Base-by-base conservation (phyloP, 139 green algal species). In the Chlorella sp. region DNA sequence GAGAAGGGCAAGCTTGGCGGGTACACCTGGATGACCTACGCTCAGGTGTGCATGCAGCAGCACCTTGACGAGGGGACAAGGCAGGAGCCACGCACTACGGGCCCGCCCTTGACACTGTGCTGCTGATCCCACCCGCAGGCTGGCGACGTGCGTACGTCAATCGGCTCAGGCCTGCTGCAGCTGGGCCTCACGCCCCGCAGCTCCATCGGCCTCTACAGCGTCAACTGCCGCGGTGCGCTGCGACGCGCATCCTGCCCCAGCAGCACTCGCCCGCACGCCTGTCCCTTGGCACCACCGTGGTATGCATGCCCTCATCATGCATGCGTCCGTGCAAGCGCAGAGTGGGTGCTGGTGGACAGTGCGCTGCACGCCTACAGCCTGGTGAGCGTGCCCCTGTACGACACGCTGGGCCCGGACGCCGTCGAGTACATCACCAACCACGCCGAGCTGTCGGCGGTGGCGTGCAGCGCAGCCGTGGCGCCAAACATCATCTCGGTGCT, bases 371-470 rank as follows among this genome's bases (percentile, higher is more conserved):
- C 95, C 1, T 97, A 97, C 85, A 83, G 77, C 69, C 89, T 97
- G 78, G 81, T 91, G 1, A 87, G 88, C 23, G 95, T 99, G 42
- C 95, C 95, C 29, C 86, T 99, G 71, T 99, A 99, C 77, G 95
- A 98, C 82, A 98, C 95, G 0, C 78, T 98, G 65, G 94, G 94
- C 0, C 91, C 94, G 1, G 95, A 98, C 76, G 85, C 88, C 2
- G 95, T 98, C 42, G 76, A 92, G 74, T 98, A 95, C 86, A 98
- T 99, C 73, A 87, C 81, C 72, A 94, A 93, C 73, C 95, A 99
- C 72, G 94, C 93, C 22, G 93, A 98, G 82, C 77, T 98, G 69
- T 69, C 77, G 29, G 86, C 81, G 2, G 89, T 98, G 24, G 91
- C 85, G 3, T 92, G 87, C 81, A 83, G 70, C 33, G 77, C 82